Conservation (phyloP, 2,329 filamentous ascomycete genomes). For the Neofusicoccum kwambonambiense region DNA sequence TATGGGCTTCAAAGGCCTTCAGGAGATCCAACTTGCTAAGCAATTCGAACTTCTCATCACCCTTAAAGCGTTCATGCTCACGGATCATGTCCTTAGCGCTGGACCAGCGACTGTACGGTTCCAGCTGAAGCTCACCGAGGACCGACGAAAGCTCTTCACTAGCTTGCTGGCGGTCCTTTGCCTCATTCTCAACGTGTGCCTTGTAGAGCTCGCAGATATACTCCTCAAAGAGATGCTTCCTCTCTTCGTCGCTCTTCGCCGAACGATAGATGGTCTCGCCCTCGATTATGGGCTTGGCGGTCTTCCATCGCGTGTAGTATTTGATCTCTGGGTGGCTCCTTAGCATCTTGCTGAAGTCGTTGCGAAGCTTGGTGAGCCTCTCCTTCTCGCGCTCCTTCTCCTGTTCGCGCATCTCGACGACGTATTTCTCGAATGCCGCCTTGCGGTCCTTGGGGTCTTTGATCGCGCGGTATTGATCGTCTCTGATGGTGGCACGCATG, state of each 20-base stretch:
- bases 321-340: conserved; percentile 96
- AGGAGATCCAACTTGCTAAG: conserved; percentile 88
- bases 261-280: conserved; percentile 94
- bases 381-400: conserved; percentile 95
- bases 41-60: conserved; percentile 79
- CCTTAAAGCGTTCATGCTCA: conserved; percentile 72
- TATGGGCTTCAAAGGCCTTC: conserved; percentile 90
- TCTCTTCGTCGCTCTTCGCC: conserved; percentile 82
- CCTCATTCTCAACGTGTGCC: conserved; percentile 72
- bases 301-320: conserved; percentile 96
- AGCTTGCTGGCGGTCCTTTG: conserved; percentile 70
- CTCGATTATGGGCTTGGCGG: conserved; percentile 88
- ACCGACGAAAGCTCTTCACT: conserved; percentile 80
- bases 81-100: conserved; percentile 83
- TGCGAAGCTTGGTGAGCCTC: conserved; percentile 82
- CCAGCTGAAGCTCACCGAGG: conserved; percentile 75
- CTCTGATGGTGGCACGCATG: conserved; percentile 80
- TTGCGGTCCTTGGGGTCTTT: conserved; percentile 91
- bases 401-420: conserved; percentile 81
- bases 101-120: conserved; percentile 92
- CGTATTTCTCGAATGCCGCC: conserved; percentile 91
- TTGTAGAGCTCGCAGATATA: conserved; percentile 86
- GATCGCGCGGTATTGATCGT: conserved; percentile 88
- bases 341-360: conserved; percentile 95
- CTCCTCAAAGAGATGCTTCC: conserved; percentile 87